Base-by-base conservation (phyloP, 75 land plant species). In the Cupressus sempervirens region DNA sequence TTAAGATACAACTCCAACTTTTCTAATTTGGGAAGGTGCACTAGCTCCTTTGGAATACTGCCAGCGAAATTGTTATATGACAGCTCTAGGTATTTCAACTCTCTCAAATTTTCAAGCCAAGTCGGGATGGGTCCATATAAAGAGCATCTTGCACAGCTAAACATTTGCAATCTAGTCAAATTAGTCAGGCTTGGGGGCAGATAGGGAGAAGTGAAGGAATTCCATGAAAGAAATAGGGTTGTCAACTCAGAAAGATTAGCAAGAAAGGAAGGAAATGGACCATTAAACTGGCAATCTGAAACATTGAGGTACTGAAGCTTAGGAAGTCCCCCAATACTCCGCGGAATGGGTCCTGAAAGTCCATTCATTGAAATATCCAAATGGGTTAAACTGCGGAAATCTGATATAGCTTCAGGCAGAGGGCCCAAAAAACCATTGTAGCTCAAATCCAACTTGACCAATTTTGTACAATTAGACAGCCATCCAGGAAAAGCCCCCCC, bases 361-460 rank as follows among this genome's bases (percentile, higher is more conserved):
- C 29, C n/a, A 65, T 85, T 85, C 15, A n/a, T 35, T 41, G 83
- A 52, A 36, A 85, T 26, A 65, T 85, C 86, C 53, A 85, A 53
- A 40, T 52, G 46, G 18, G 83, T 50, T 15, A 85, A 46, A 54
- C 43, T 80, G 1, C 13, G 26, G 34, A 87, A 86, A 30, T 35
- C 58, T 26, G 86, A 80, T 13, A 85, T 34, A 53, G 15, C 20
- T 41, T 46, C 32, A 32, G 85, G 86, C 30, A 83, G 86, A 20
- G 45, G n/a, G 30, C 86, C 81, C 67, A 11, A 84, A 76, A 83
- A 84, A 62, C 48, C 54, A 48, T 85, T 85, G 52, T n/a, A 58
- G 34, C 86, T 81, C 67, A 91, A 48, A 68, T 91, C 91, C 45
- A 91, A 73, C 30, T 50, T 48, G 53, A 70, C 83, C 32, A 91